phyloP scores from a whole-genome alignment of 805 yeast genomes.

The Ogataea methanolica region DNA sequence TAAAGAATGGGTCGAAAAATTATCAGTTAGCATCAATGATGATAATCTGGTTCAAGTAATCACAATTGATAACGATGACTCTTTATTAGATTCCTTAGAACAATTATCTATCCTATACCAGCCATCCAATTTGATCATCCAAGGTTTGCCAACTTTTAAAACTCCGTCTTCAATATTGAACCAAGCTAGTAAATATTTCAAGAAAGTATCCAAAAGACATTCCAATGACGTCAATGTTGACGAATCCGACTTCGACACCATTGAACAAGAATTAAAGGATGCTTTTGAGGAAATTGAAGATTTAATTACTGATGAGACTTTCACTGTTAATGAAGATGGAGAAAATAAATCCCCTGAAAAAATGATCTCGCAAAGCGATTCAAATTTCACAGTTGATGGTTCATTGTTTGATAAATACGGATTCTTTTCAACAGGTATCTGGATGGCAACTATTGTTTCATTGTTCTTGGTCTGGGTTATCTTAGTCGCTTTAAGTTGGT shows the following conservation, averaged over 20 bases:
- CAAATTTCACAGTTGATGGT: conserved; percentile 17
- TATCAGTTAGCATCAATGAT: neutral
- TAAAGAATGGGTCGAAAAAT: conserved; percentile 8
- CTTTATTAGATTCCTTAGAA: conserved; percentile 11
- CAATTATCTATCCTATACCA: conserved; percentile 9
- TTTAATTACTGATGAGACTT: conserved; percentile 24
- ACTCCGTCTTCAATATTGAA: conserved; percentile 12
- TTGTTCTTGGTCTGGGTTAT: conserved; percentile 54
- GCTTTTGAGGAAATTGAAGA: conserved; percentile 28
- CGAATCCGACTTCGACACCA: conserved; percentile 21
- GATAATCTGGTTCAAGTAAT: conserved; percentile 4
- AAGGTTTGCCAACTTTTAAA: conserved; percentile 29
- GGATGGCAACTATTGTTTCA: conserved; percentile 69
- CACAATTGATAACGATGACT: conserved; percentile 3
- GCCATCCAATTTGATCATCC: conserved; percentile 22
- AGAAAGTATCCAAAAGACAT: conserved; percentile 10
- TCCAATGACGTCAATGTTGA: conserved; percentile 12
- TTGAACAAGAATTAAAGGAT: conserved; percentile 26
- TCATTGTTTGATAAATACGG: conserved; percentile 60
- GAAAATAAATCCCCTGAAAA: neutral
- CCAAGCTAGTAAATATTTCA: conserved; percentile 14
- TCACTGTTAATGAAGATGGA: conserved; percentile 14
- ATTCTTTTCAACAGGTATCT: conserved; percentile 76
- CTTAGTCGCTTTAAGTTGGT: conserved; percentile 64
- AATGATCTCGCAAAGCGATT: neutral